Base-by-base conservation (phyloP, 2,329 filamentous ascomycete species). In the Xylariaceae sp. region DNA sequence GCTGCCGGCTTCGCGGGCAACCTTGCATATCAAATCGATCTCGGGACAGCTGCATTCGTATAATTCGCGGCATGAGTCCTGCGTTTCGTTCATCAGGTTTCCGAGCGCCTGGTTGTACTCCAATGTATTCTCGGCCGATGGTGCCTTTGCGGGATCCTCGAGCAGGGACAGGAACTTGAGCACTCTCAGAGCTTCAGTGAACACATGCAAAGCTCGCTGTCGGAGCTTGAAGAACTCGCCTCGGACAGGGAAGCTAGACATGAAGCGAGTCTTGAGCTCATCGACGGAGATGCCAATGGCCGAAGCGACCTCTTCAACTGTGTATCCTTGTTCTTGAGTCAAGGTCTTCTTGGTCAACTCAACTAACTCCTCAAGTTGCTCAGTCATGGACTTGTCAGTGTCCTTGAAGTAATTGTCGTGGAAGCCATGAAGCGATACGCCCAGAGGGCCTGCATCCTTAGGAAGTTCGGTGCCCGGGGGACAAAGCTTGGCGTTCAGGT, bases 41-140 rank as follows among this genome's bases (percentile, higher is more conserved):
- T 97, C 92, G 0, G 89, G 86, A 68, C 90, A 96, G 69, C 89
- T 94, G 77, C 93, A 97, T 70, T 97, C 90, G 75, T 94, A 99
- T 3, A 90, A 75, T 13, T 92, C 88, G 55, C 90, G 83, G 74
- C 93, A 97, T 6, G 90, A 95, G 48, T 85, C 84, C 72, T 99
- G 94, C 0, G 92, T 96, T 68, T 88, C 84, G 74, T 97, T 96
- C 80, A 99, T 86, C 10, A 97, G 79, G 49, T 83, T 84, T 34
- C 94, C 94, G 0, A 99, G 85, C 55, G 83, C 80, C 52, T 78
- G 75, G 70, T 92, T 87, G 70, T 88, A 87, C 11, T 70, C 71
- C 9, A 74, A 71, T n/a, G 86, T 86, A 64, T 86, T 80, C 37
- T 82, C 81, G 51, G 80, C 75, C 2, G 71, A 67, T 3, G 70